Evolutionary conservation across 495 filamentous ascomycete genomes (phyloP).

Genomic region (Neurospora pannonica): DNA sequence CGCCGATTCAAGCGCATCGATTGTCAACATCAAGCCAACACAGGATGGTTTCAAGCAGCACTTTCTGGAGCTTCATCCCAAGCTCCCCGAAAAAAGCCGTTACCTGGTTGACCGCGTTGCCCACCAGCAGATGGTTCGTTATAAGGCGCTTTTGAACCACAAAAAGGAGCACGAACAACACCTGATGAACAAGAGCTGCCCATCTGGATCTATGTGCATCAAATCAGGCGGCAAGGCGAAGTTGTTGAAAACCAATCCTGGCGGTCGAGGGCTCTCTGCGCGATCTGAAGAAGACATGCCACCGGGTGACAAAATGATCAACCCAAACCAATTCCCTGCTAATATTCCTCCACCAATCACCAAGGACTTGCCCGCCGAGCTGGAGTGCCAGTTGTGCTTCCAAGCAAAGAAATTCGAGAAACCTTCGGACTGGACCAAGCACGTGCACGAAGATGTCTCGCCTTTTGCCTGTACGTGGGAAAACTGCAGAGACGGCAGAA

Average conservation of each 20-base stretch:
- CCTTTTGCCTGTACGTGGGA: slow-evolving; percentile 93
- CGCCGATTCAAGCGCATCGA: slow-evolving; percentile 33
- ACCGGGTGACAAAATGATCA: slow-evolving; percentile 55
- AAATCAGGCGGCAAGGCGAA: slow-evolving; percentile 49
- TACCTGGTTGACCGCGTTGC: slow-evolving; percentile 78
- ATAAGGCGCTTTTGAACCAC: slow-evolving; percentile 65
- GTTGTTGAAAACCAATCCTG: slow-evolving; percentile 29
- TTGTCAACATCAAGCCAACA: slow-evolving; percentile 57
- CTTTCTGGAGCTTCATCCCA: slow-evolving; percentile 61
- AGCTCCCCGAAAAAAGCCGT: slow-evolving; percentile 29
- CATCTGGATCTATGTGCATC: slow-evolving; percentile 52
- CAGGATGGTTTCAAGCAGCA: slow-evolving; percentile 70
- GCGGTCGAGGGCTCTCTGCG: slow-evolving; percentile 7
- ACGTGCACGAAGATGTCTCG: slow-evolving; percentile 91
- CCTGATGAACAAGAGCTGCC: slow-evolving; percentile 45
- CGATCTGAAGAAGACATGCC: slow-evolving; percentile 40
- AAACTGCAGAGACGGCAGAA: slow-evolving; percentile 77
- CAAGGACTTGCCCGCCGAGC: slow-evolving; percentile 68
- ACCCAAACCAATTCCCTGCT: slow-evolving; percentile 58
- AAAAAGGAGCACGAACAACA: slow-evolving; percentile 61
- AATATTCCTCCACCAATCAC: slow-evolving; percentile 82
- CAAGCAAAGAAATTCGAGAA: slow-evolving; percentile 84
- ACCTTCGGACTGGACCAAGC: slow-evolving; percentile 97
- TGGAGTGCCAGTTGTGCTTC: slow-evolving; percentile 90
- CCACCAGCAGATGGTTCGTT: slow-evolving; percentile 67